Base-by-base conservation (phyloP, 495 filamentous ascomycete species). In the Lepidopterella palustris region DNA sequence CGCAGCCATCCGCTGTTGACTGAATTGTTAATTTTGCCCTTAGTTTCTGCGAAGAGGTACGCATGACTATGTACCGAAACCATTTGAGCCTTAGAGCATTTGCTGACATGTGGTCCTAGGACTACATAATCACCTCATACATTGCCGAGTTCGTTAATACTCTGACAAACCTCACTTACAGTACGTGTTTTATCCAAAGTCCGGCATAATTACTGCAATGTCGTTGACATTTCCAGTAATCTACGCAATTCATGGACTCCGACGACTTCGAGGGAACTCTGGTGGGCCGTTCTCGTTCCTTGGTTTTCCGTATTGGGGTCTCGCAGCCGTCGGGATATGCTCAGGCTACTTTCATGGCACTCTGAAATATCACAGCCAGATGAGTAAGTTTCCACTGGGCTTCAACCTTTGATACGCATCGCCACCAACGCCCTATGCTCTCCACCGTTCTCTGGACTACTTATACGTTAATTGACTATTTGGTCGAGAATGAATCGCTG, bases 141-240 rank as follows among this genome's bases (percentile, higher is more conserved):
- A 69, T 83, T 29, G 81, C 76, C 45, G 81, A 84, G 57, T 78
- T 82, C 66, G 73, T 82, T 70, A 83, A 82, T 60, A 78, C 77
- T 0, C 40, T 83, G n/a, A 80, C 74, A 3, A 84, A 80, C 55
- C 21, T 82, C 1, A 70, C 69, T 5, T 82, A 82, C 60, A 54
- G 78, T 79, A 71, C 18, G 71, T 64, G 27, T 29, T 8, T 27
- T 3, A 1, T n/a, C 29, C 1, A 15, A n/a, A 9, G 4, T 1
- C 4, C 26, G 25, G 9, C 5, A 39, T 4, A 35, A 2, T 26
- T 13, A 18, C 2, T 48, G 24, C 25, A 23, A 56, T 11, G 27
- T 39, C 20, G 9, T n/a, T 31, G 21, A 21, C 18, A 24, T 53
- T 40, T 13, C 5, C 25, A 67, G 64, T 67, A n/a, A 60, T 67